Base-by-base conservation (phyloP, 2,329 filamentous ascomycete genomes). In the Claviceps spartinae region DNA sequence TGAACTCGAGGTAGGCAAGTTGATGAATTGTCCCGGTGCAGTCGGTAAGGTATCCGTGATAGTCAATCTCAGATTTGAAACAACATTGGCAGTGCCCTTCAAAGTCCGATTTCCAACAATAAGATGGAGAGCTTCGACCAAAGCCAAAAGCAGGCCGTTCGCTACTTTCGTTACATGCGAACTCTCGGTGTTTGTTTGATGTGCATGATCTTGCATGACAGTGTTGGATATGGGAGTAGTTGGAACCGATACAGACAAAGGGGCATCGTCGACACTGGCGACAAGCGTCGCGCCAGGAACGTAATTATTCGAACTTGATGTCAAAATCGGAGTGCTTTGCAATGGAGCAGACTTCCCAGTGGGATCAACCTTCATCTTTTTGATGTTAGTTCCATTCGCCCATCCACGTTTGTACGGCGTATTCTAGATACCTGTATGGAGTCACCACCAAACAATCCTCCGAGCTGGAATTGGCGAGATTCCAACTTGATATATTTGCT, bases 381-480 rank as follows among this genome's bases (percentile, higher is more conserved):
- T 38, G 4, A 47, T 24, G 36, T 43, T 34, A 53, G 48, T 43
- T 14, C 13, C 9, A 22, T 26, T 47, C 36, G 7, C 34, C 34
- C 20, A n/a, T 36, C 38, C 34, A 9, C 24, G 47, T 22, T 36
- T 16, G 16, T 44, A 20, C 24, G 16, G 34, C 9, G 14, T n/a
- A 6, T 8, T 16, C 6, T 5, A 44, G 49, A 36, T 55, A 59
- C 61, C 50, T 60, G 43, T 5, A 50, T n/a, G 18, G 49, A 49
- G 13, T 52, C 48, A 11, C 48, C 54, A 9, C 50, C 55, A 1
- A 61, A 24, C 24, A 58, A 48, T 13, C 57, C 59, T 6, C 56
- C 58, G 5, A 62, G 56, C 52, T 62, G 61, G 30, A 62, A 62
- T 43, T 62, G 61, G 4, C 60, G 56, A 30, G 46, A 49, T 57